Percentiles rank a stretch among this genome's conserved stretches.
phyloP scores from a whole-genome alignment of 177 flowering plant genomes.

The Vitis hybrid region DNA sequence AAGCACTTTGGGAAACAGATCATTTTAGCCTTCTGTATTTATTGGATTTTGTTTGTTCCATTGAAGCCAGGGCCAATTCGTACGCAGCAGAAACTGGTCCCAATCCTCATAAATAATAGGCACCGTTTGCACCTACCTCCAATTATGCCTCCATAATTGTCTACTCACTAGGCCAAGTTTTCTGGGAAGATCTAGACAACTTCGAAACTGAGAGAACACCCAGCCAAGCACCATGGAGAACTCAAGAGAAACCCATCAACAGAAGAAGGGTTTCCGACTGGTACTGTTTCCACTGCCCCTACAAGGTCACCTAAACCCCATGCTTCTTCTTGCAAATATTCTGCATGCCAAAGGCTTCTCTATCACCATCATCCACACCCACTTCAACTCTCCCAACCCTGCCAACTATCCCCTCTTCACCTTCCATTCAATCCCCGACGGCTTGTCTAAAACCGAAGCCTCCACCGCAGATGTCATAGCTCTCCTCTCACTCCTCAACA shows the following conservation, averaged over 20 bases:
- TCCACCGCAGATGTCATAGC: not conserved
- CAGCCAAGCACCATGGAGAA: no score
- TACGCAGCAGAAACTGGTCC: no score
- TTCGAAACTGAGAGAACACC: no score
- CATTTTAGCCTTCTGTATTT: no score
- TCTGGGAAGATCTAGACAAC: no score
- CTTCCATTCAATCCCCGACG: conserved; percentile 28
- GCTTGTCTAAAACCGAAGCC: conserved; percentile 13
- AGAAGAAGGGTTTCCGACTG: conserved; percentile 10
- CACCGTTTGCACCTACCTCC: no score
- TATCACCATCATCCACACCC: conserved; percentile 33
- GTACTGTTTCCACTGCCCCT: conserved; percentile 40
- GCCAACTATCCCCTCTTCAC: conserved; percentile 32
- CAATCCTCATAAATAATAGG: no score
- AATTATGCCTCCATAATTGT: no score
- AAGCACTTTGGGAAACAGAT: no score
- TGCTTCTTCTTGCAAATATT: conserved; percentile 37
- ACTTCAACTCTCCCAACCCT: conserved; percentile 33
- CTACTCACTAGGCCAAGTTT: no score
- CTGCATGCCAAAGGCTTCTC: conserved; percentile 37
- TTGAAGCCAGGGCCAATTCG: no score
- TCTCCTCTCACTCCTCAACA: conserved; percentile 12
- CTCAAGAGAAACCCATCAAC: not conserved
- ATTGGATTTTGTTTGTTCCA: no score
- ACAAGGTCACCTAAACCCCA: conserved; percentile 45